Percentiles rank a stretch among this genome's conserved stretches.
These are phyloP conservation scores for Mortierella sp. DNA, from an alignment of 371 early-diverging fungal species.

Conservation along the genomic window DNA sequence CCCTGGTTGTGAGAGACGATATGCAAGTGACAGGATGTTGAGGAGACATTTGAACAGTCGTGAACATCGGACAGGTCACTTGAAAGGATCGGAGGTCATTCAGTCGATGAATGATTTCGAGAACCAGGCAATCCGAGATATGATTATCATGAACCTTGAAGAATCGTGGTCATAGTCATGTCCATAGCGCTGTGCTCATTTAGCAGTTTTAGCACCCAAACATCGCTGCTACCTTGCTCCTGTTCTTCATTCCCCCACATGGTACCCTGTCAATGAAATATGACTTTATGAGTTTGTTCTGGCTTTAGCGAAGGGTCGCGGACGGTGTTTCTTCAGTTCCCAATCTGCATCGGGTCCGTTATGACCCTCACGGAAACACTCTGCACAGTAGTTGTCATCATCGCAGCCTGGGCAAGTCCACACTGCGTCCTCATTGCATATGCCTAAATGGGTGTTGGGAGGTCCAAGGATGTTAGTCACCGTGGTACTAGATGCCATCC, in stretches of 20 bases:
- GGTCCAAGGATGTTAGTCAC: too few species aligned
- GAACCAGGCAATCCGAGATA: slow-evolving; percentile 21
- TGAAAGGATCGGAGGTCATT: slow-evolving; percentile 11
- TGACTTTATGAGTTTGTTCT: slow-evolving; percentile 8
- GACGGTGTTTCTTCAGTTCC: slow-evolving; percentile 55
- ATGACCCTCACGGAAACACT: slow-evolving; percentile 67
- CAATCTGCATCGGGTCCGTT: slow-evolving; percentile 48
- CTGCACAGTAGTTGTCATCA: slow-evolving; percentile 63
- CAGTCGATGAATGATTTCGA: slow-evolving; percentile 21
- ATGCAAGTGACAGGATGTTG: slow-evolving; percentile 25
- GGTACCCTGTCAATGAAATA: not conserved
- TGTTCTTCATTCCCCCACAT: too few species aligned
- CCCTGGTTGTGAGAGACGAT: slow-evolving; percentile 30
- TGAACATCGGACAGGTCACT: slow-evolving; percentile 20
- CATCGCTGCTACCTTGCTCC: too few species aligned
- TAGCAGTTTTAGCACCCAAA: not conserved
- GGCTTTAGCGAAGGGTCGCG: slow-evolving; percentile 34
- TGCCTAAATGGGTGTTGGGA: too few species aligned
- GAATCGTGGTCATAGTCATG: too few species aligned
- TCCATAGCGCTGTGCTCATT: too few species aligned
- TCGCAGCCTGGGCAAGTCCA: slow-evolving; percentile 67
- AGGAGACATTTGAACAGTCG: slow-evolving; percentile 52
- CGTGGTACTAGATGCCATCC: too few species aligned
- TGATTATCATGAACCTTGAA: slow-evolving; percentile 23
- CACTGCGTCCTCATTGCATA: slow-evolving; percentile 74